Base-by-base conservation (phyloP, 2,329 filamentous ascomycete genomes). In the Achaetomium macrosporum region DNA sequence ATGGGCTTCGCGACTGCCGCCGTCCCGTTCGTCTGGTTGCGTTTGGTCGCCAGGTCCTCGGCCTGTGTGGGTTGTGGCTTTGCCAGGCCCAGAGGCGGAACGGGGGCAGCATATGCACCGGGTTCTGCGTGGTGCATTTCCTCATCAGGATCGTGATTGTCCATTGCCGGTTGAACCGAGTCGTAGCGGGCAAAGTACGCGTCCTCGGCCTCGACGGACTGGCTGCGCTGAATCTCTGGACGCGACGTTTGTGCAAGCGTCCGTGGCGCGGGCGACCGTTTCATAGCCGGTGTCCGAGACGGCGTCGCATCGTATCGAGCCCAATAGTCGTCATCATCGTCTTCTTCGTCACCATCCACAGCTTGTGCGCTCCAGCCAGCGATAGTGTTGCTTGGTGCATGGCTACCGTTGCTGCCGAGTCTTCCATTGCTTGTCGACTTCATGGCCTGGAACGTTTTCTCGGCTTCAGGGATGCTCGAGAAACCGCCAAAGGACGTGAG, bases 131-230 rank as follows among this genome's bases (percentile, higher is more conserved):
- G 86, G 60, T 64, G 61, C 12, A 71, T 71, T 52, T 75, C 83
- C 69, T 90, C 87, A 61, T 90, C 85, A n/a, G 87, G 87, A 59
- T 91, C 87, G 66, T 91, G 83, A 51, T 82, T 82, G 68, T 92
- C 88, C 75, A 92, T 82, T 31, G 87, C 87, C 2, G 88, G 87
- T 65, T 92, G 88, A 9, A 92, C 87, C 57, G 81, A 75, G 61
- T 87, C 84, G 66, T 93, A 92, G 65, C 85, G 83, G 16, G 85
- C 81, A 67, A 82, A 92, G 68, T 92, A 92, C 41, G 83, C 83
- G 43, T 85, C 81, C 57, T 91, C 87, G n/a, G 85, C 81, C 56
- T 91, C 87, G 17, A 75, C 73, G 8, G 73, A 72, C 10, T 68
- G 57, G 36, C 55, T 58, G 47, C 61, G 59, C 49, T 62, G 62